These are phyloP conservation scores for Saccharum spontaneum DNA, from an alignment of 176 grass and related monocot genomes.

Conservation along the genomic window DNA sequence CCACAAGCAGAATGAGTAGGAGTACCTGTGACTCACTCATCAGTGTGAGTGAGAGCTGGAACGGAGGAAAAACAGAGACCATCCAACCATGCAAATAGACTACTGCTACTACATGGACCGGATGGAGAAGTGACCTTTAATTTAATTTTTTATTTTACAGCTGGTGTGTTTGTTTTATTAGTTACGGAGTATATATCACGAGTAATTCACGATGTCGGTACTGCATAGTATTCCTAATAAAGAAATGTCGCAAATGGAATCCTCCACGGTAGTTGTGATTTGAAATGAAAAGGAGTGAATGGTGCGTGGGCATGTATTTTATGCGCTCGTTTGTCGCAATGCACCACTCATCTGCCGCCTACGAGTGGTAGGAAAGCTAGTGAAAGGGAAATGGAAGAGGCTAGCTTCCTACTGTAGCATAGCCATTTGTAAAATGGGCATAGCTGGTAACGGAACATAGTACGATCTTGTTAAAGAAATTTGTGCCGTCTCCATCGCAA, in stretches of 20 bases:
- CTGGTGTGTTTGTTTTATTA: not conserved
- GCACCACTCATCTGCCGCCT: not conserved
- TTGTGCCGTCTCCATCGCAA: not conserved
- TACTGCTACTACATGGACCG: not conserved
- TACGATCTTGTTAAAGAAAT: not conserved
- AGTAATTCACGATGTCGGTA: not conserved
- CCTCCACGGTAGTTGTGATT: not conserved
- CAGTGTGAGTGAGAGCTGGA: slow-evolving; percentile 21
- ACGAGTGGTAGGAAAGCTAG: not conserved
- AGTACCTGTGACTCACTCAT: not conserved
- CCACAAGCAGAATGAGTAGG: slow-evolving; percentile 19
- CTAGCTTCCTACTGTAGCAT: not conserved
- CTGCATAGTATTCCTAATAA: not conserved
- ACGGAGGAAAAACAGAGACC: slow-evolving; percentile 22
- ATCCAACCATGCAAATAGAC: slow-evolving; percentile 5
- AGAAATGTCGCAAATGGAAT: not conserved
- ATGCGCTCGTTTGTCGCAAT: not conserved
- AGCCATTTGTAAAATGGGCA: not conserved
- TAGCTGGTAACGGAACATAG: not conserved
- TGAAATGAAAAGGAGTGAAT: not conserved
- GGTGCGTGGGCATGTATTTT: not conserved
- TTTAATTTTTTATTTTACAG: not conserved
- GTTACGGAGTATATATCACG: not conserved
- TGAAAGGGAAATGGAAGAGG: not conserved
- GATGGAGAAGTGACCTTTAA: not conserved